Conservation (phyloP, 169 alveolate genomes). For the Eimeria tenella region DNA sequence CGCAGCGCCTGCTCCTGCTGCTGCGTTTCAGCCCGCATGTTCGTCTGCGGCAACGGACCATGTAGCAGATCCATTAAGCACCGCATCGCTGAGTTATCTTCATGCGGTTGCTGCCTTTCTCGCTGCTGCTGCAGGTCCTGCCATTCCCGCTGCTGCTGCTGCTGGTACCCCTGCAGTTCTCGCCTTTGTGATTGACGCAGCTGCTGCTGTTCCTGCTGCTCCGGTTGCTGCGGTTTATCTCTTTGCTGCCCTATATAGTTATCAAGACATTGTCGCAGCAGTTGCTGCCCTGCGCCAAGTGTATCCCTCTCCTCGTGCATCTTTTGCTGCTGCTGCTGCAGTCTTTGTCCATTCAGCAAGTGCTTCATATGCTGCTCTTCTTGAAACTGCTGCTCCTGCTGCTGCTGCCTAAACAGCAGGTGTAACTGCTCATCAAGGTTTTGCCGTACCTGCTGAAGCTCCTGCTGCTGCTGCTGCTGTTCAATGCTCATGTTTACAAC, state of each 20-base stretch:
- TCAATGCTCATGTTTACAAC: background rate
- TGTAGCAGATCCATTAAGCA: too few relatives aligned
- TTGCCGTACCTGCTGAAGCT: background rate
- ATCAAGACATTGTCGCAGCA: too few relatives aligned
- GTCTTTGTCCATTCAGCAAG: too few relatives aligned
- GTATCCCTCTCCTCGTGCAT: too few relatives aligned
- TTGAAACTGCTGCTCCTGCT: constrained; percentile 1
- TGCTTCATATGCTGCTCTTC: too few relatives aligned
- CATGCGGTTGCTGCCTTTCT: background rate
- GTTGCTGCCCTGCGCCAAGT: too few relatives aligned
- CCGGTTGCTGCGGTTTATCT: background rate
- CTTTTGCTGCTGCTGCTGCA: too few relatives aligned
- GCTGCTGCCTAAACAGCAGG: background rate
- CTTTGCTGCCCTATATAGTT: too few relatives aligned
- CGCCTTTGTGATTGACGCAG: background rate
- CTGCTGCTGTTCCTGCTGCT: constrained; percentile 24
- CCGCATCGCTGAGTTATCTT: background rate
- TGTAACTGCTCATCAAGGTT: background rate
- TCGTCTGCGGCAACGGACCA: too few relatives aligned
- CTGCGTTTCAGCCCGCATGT: too few relatives aligned
- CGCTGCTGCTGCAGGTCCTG: background rate
- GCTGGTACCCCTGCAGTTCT: background rate
- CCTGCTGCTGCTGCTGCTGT: constrained; percentile 4
- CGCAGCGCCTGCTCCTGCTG: background rate
- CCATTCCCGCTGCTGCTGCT: background rate